Conservation (phyloP, 345 rosid genomes). For the Eucalyptus lansdowneana region DNA sequence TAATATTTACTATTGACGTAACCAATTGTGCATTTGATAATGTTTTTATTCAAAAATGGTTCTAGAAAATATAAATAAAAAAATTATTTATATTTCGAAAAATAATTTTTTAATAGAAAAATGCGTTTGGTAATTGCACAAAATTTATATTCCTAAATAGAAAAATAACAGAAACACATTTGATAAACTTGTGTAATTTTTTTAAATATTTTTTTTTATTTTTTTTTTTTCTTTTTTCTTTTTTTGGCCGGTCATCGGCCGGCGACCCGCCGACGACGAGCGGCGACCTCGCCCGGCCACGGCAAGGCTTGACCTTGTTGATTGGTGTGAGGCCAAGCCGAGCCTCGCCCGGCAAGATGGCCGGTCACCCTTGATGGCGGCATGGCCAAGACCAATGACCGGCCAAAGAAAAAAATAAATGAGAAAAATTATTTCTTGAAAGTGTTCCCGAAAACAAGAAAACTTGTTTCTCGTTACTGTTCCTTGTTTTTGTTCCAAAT, state of each 20-base stretch:
- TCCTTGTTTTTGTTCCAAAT: accelerated
- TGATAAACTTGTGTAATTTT: too few relatives aligned
- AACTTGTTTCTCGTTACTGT: too few relatives aligned
- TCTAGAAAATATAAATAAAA: accelerated
- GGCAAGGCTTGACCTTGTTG: too few relatives aligned
- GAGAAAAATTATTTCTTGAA: accelerated
- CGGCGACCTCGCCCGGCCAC: accelerated
- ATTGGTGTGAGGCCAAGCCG: too few relatives aligned
- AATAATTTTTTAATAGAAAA: accelerated
- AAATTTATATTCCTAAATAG: accelerated
- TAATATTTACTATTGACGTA: too few relatives aligned
- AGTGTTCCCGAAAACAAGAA: accelerated
- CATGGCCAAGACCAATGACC: accelerated
- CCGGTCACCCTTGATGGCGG: accelerated
- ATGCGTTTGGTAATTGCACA: accelerated
- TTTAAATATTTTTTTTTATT: too few relatives aligned
- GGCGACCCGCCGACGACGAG: too few relatives aligned
- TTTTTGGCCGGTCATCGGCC: too few relatives aligned
- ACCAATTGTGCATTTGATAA: accelerated
- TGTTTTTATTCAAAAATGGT: accelerated
- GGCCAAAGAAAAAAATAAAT: too few relatives aligned
- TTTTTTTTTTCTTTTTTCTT: too few relatives aligned
- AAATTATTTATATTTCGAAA: accelerated
- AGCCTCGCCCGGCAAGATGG: too few relatives aligned
- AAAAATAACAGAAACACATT: accelerated